Conservation (phyloP, 805 yeast species). For the Schizosaccharomyces pombe region DNA sequence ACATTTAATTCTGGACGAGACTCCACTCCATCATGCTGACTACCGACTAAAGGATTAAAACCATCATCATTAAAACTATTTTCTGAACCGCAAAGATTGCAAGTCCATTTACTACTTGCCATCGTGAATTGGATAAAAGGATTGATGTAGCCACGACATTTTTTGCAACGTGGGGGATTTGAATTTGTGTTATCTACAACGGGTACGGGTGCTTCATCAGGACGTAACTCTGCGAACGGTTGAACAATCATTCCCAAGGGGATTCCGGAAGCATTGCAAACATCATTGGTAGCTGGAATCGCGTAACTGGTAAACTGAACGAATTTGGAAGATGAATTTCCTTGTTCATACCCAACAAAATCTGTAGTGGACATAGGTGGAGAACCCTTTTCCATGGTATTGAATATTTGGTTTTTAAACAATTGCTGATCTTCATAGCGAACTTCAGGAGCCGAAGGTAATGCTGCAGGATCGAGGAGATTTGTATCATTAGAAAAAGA, state of each 20-base stretch:
- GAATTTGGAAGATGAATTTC: constrained; percentile 58
- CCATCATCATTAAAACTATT: constrained; percentile 48
- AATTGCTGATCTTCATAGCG: not conserved
- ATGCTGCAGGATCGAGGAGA: not conserved
- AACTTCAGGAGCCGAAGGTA: constrained; percentile 2
- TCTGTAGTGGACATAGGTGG: constrained; percentile 70
- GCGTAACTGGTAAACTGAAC: constrained; percentile 60
- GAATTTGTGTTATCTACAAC: constrained; percentile 33
- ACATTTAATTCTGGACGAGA: constrained; percentile 48
- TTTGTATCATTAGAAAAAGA: not conserved
- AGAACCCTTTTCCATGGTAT: not conserved
- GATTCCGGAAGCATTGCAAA: constrained; percentile 43
- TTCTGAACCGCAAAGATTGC: constrained; percentile 71
- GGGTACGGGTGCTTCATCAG: constrained; percentile 34
- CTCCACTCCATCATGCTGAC: constrained; percentile 26
- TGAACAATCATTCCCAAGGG: constrained; percentile 64
- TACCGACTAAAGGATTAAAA: constrained; percentile 29
- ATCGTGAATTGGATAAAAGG: constrained; percentile 50
- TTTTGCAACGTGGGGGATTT: constrained; percentile 64
- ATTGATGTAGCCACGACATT: constrained; percentile 79
- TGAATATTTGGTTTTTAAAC: not conserved
- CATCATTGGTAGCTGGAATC: constrained; percentile 49
- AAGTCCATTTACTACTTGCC: constrained; percentile 38
- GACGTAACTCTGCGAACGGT: constrained; percentile 52
- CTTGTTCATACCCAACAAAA: constrained; percentile 53